Base-by-base conservation (phyloP, 208 protist species). In the Trypanosoma scelopori region DNA sequence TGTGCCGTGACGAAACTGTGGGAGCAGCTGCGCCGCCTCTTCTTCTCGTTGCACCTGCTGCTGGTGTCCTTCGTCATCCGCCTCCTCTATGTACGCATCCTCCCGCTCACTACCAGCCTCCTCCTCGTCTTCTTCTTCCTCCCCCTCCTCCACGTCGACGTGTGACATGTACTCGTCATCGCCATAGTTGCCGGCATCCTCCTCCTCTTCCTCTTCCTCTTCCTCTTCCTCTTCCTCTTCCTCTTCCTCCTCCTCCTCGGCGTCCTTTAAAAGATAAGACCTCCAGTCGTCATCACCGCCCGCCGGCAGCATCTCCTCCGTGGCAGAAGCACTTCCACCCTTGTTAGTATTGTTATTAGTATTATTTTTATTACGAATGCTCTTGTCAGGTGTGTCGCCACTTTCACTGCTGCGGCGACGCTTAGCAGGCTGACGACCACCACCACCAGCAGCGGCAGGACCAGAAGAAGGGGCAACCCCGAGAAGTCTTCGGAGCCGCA, bases 401-500 rank as follows among this genome's bases (percentile, higher is more conserved):
- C 20, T 51, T 23, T 39, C 62, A 9, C 13, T 55, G 47, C 42
- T 53, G 23, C 43, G 23, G 22, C 55, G 53, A 50, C 43, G 41
- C 30, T 41, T 53, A 5, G 39, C 2, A 23, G 51, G 25, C 20
- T 49, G 37, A 42, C 57, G 15, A 28, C 39, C 25, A 39, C 22
- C 27, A 28, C 22, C 13, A 22, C n/a, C n/a, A n/a, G n/a, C n/a
- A n/a, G n/a, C n/a, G n/a, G n/a, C n/a, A n/a, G n/a, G n/a, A n/a
- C 3, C 37, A n/a, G 35, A n/a, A n/a, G 32, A 9, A 3, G 32
- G 3, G 9, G 3, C 22, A 15, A 73, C 77, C 13, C 85, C 82
- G 3, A 89, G 65, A 39, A 89, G 25, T 16, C 51, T 48, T 12
- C 77, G 79, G 18, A 88, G 76, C 23, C 57, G 61, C 47, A 77